Base-by-base conservation (phyloP, 148 eudicot genomes). In the Salicornia ramosissima region DNA sequence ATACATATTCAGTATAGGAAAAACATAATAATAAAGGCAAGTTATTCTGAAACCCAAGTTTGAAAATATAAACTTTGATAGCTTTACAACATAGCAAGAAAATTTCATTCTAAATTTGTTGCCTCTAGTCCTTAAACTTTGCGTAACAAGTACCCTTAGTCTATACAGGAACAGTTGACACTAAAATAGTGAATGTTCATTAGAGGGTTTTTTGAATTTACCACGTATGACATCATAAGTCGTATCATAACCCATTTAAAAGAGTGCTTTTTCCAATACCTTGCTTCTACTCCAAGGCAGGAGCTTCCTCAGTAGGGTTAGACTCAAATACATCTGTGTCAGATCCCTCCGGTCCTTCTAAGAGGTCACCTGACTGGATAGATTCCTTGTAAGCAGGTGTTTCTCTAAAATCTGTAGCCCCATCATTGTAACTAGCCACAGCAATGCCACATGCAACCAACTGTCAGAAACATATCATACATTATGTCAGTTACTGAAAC, bases 321-420 rank as follows among this genome's bases (percentile, higher is more conserved):
- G 94, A 85, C 81, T 92, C 96, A 9, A 92, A 90, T 40, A 90
- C 89, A 61, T 93, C 94, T 0, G 91, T 75, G 63, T 66, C 84
- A 22, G 94, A 81, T 45, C 79, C 84, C 34, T 86, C 90, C 15
- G 94, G 94, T 76, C 68, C 94, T 81, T 90, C 92, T 69, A 86
- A 71, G 66, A 87, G 83, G 45, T 90, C 97, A 29, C 71, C 56
- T 24, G 98, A 81, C 73, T 90, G 88, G 25, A 88, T 68, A 13
- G 98, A 84, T 83, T 94, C 97, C 86, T 90, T 83, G 84, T 83
- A 94, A 26, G 81, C 90, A 31, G 96, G 89, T 64, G 98, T 94
- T 34, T 80, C 69, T 81, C 83, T 94, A 56, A 94, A 94, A 81
- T 94, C 98, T 24, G 98, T 82, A n/a, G 98, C 98, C 14, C 98